Evolutionary conservation across 2,329 filamentous ascomycete genomes (phyloP).

Genomic region (Zymoseptoria crescenta): DNA sequence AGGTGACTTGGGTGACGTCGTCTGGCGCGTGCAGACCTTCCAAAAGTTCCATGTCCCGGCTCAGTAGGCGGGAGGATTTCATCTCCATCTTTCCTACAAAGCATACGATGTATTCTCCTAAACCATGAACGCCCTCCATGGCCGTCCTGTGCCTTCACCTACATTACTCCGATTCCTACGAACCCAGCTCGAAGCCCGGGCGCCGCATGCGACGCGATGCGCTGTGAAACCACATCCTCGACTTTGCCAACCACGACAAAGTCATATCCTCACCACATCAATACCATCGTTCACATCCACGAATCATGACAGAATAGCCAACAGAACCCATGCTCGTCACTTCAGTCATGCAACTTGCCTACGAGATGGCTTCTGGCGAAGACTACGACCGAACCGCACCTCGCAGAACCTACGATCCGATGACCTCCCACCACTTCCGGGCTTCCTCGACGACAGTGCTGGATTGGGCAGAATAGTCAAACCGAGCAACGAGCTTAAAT

Average conservation of each 20-base stretch:
- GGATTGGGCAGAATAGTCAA: slow-evolving; percentile 61
- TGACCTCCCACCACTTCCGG: slow-evolving; percentile 47
- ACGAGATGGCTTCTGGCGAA: slow-evolving; percentile 22
- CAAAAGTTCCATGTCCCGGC: neutral
- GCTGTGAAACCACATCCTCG: slow-evolving; percentile 26
- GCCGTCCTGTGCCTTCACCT: slow-evolving; percentile 40
- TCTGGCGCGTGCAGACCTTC: neutral
- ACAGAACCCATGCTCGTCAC: slow-evolving; percentile 5
- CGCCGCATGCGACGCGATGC: slow-evolving; percentile 32
- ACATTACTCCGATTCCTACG: slow-evolving; percentile 64
- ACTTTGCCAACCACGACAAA: slow-evolving; percentile 1
- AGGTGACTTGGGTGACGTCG: neutral
- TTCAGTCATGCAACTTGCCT: slow-evolving; percentile 12
- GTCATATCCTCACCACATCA: neutral
- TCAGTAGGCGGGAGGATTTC: neutral
- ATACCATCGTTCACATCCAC: slow-evolving; percentile 5
- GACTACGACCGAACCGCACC: slow-evolving; percentile 16
- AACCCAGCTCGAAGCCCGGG: slow-evolving; percentile 56
- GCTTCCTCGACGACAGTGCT: slow-evolving; percentile 53
- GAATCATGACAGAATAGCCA: slow-evolving; percentile 16
- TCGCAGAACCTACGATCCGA: slow-evolving; percentile 42
- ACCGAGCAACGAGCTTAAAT: slow-evolving; percentile 71
- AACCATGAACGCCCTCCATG: slow-evolving; percentile 24
- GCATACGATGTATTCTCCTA: neutral
- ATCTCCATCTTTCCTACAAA: neutral